phyloP scores from a whole-genome alignment of 352 stramenopile genomes.

The Pythium biforme region DNA sequence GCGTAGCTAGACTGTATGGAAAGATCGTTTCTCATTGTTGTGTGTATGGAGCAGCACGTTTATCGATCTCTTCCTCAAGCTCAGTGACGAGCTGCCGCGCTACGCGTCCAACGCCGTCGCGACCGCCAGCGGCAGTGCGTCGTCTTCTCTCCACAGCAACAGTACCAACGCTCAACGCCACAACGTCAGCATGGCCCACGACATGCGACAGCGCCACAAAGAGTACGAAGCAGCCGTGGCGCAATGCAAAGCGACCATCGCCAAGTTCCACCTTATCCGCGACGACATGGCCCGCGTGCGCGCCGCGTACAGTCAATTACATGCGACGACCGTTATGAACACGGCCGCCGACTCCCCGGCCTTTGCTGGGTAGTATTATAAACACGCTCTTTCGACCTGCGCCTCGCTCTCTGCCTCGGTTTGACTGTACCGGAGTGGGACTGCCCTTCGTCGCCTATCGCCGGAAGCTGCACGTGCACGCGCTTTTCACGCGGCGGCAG shows the following conservation, averaged over 20 bases:
- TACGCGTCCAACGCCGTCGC: constrained; percentile 16
- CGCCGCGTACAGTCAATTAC: constrained; percentile 20
- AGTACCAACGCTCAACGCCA: background rate
- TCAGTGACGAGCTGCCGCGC: constrained; percentile 40
- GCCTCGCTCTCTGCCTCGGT: background rate
- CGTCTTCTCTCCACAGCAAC: background rate
- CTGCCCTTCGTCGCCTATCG: constrained; percentile 14
- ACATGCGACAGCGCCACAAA: constrained; percentile 23
- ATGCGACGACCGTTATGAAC: constrained; percentile 2
- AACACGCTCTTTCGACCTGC: background rate
- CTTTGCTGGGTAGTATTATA: constrained; percentile 1
- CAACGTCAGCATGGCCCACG: background rate
- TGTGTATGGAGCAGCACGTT: constrained; percentile 28
- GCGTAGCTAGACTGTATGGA: background rate
- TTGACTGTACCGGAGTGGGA: background rate
- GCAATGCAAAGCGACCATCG: constrained; percentile 27
- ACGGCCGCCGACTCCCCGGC: background rate
- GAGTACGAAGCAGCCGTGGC: constrained; percentile 31
- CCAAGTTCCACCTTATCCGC: constrained; percentile 25
- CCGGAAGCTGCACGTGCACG: constrained; percentile 34
- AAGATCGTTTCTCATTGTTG: too few species aligned
- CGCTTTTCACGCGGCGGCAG: constrained; percentile 33
- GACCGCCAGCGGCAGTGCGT: background rate
- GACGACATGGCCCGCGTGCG: constrained; percentile 27
- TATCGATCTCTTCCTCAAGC: constrained; percentile 50